Percentiles rank a stretch among this genome's conserved stretches.
These are phyloP conservation scores for Phytophthora rubi DNA, from an alignment of 352 stramenopile species.

Conservation along the genomic window DNA sequence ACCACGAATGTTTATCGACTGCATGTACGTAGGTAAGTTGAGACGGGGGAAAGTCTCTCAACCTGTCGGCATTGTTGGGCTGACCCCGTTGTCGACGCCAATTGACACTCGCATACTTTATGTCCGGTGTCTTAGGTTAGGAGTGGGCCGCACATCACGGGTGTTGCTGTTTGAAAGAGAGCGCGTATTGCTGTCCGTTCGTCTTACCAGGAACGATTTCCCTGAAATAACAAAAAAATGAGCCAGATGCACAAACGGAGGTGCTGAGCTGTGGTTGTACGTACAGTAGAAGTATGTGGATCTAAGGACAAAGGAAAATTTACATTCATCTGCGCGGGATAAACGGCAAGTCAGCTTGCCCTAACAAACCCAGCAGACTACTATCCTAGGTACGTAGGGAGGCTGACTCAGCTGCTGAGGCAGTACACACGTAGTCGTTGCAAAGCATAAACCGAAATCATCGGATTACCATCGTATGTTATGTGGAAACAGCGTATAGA, in stretches of 20 bases:
- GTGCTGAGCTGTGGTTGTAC: no score
- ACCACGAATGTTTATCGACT: neutral
- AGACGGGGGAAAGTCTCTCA: neutral
- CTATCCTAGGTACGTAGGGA: no score
- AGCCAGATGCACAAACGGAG: neutral
- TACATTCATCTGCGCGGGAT: no score
- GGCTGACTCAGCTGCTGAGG: no score
- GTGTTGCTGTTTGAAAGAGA: neutral
- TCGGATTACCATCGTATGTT: conserved; percentile 16
- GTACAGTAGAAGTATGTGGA: no score
- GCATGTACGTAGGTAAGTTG: neutral
- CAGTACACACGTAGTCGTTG: no score
- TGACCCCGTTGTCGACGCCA: neutral
- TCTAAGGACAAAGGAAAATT: neutral
- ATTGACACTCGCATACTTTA: neutral
- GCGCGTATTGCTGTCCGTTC: neutral
- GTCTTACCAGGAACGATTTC: neutral
- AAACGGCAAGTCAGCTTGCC: no score
- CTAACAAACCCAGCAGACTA: no score
- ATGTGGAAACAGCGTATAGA: conserved; percentile 19
- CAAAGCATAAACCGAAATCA: no score
- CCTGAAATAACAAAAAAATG: neutral
- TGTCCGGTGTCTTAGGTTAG: neutral
- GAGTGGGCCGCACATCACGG: neutral
- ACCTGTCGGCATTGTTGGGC: neutral